Base-by-base conservation (phyloP, 148 eudicot species). In the Chenopodium berlandieri region DNA sequence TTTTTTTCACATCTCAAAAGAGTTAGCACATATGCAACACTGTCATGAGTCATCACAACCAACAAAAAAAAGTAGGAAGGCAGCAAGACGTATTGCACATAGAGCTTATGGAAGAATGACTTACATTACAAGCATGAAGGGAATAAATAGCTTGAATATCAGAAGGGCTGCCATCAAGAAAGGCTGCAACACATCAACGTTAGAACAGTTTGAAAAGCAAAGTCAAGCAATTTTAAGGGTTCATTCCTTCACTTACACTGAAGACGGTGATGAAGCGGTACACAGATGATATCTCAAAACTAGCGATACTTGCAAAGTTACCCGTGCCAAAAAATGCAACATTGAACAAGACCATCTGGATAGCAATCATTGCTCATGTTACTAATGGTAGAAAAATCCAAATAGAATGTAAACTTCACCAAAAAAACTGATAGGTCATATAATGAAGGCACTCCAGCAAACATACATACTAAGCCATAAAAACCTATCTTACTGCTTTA, bases 271-370 rank as follows among this genome's bases (percentile, higher is more conserved):
- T 91, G 90, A 95, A 95, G 63, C 99, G 99, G 81, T 95, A 95
- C 40, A 95, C 99, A 75, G 99, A 95, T 20, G 99, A 95, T 79
- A 95, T 95, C 91, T 95, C 97, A 78, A 95, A 95, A 89, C 97
- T 93, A 80, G 99, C 99, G 79, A 95, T 95, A 83, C 99, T 95
- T 22, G 97, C 99, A 70, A 95, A 95, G 86, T 95, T 95, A 48
- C 97, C 99, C 54, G 99, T 95, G 77, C 99, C 99, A 75, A 95
- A 95, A 87, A 95, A 95, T 83, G 99, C 99, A 73, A 95, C 87
- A 86, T 92, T 91, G 83, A 95, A 95, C 73, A 95, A 87, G 75
- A 95, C 94, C 97, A 92, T 89, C 99, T 95, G 88, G 77, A 86
- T 54, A 76, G 32, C 1, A 72, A 0, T 17, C 4, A 37, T 77